Conservation (phyloP, 805 yeast genomes). For the Saccharomycopsis olivae region DNA sequence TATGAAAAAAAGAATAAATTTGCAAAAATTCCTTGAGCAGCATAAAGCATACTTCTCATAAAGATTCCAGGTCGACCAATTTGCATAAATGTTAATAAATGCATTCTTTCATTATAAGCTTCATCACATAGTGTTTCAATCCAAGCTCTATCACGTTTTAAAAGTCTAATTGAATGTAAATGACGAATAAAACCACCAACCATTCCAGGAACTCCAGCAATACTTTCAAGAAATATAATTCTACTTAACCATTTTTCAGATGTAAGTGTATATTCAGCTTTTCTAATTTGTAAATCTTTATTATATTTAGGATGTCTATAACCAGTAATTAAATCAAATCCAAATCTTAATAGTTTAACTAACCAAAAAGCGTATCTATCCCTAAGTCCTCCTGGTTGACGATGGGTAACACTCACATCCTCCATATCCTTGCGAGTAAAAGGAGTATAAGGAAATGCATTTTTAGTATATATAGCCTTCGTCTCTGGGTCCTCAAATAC, state of each 20-base stretch:
- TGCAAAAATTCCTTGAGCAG: conserved; percentile 64
- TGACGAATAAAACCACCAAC: conserved; percentile 67
- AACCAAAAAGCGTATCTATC: conserved; percentile 44
- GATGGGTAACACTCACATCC: conserved; percentile 38
- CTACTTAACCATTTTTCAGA: conserved; percentile 54
- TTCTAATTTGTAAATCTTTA: conserved; percentile 24
- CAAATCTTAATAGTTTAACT: conserved; percentile 33
- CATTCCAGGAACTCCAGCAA: conserved; percentile 78
- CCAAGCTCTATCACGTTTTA: conserved; percentile 64
- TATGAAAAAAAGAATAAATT: conserved; percentile 53
- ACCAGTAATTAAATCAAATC: conserved; percentile 57
- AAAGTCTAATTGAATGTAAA: conserved; percentile 48
- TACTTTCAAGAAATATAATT: conserved; percentile 52
- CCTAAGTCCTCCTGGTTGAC: conserved; percentile 34
- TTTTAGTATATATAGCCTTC: conserved; percentile 20
- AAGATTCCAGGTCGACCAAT: conserved; percentile 53
- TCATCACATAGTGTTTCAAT: conserved; percentile 64
- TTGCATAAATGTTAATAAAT: conserved; percentile 55
- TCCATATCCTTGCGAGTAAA: conserved; percentile 30
- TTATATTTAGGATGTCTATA: conserved; percentile 45
- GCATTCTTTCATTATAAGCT: conserved; percentile 74
- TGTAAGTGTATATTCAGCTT: conserved; percentile 40
- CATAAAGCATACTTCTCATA: conserved; percentile 41
- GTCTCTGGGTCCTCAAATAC: conserved; percentile 6
- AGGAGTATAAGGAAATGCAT: conserved; percentile 35